Evolutionary conservation across 805 yeast species (phyloP), one percentile per base, ranked within the genome.

Genomic region (Kazachstania taianensis): DNA sequence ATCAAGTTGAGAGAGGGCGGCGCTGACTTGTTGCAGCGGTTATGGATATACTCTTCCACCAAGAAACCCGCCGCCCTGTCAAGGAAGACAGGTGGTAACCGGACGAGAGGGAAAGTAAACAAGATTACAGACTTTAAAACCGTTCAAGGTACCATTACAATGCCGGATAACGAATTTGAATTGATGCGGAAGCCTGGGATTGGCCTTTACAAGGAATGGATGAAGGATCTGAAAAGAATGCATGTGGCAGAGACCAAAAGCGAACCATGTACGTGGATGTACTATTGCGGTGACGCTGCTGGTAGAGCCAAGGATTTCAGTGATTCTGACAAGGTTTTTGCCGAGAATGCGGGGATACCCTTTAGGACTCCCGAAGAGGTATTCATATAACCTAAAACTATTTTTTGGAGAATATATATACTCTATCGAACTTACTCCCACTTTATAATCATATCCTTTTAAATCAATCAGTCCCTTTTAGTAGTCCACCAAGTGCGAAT

Each of bases 221-320:
- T 48, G 5, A 46, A 54, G 12, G 77, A 71, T 45, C 41, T 73
- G 10, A 39, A 48, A 19, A 35, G 20, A 10, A 24, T 29, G 5
- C 20, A 24, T 10, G 15, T 43, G 15, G n/a, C n/a, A n/a, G n/a
- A n/a, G n/a, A n/a, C n/a, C n/a, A n/a, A n/a, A n/a, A n/a, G n/a
- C n/a, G n/a, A n/a, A n/a, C n/a, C n/a, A n/a, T n/a, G n/a, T n/a
- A 41, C 41, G 17, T 43, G 48, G 46, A 32, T 23, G 14, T 55
- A 50, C 32, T 92, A 61, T 55, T 87, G 86, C n/a, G 98, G 98
- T 5, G 98, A 89, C 62, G 97, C 97, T 0, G 97, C 96, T 5
- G 98, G 97, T 1, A 65, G 97, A 36, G 49, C 53, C 2, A 56
- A 51, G 0, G 97, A 89, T 56, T 81, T 79, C 52, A 82, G 92